Evolutionary conservation across 2,329 filamentous ascomycete species (phyloP), one percentile per base, ranked within the genome.

Genomic region (Exophiala oligosperma): DNA sequence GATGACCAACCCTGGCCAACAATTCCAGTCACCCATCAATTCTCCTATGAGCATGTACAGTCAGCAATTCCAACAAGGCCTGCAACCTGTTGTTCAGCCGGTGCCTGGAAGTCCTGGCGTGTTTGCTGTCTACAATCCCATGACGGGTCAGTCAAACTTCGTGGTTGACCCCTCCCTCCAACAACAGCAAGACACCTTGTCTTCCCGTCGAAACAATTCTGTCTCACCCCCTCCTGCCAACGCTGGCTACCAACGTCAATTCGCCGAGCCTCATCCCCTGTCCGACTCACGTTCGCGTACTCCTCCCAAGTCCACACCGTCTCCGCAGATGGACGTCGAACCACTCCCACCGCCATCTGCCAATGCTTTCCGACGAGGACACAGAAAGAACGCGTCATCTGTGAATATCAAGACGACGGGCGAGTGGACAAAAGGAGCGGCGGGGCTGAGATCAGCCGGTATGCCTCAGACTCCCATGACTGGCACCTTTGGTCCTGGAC

Each of bases 401-500:
- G 81, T 81, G 52, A 78, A 84, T 60, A 71, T 74, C 57, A 76
- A 73, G 59, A 66, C 71, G 11, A 72, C 65, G 24, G 72, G 74
- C 28, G 84, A 87, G 70, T 74, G 38, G 70, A 80, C 80, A 49
- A 86, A 82, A 72, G 84, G 84, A 26, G 79, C 85, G 40, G 79
- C 85, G 40, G 90, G 83, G 0, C 90, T 91, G 57, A 94, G 92
- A 79, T 89, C 90, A 38, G 84, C 89, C 43, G 84, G 85, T 38
- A 89, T 96, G 72, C 91, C 93, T 4, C 79, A 86, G 38, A 93
- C 91, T 5, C 92, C 91, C 1, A 77, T 88, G 74, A 92, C 87
- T 38, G 92, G 92, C 62, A 89, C 87, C 5, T 97, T 97, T 70
- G 94, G 92, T 48, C 94, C 94, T 57, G 94, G 94, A 54, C 92